Conservation (phyloP, 1,284 basidiomycete species). For the Rhodofomes roseus region DNA sequence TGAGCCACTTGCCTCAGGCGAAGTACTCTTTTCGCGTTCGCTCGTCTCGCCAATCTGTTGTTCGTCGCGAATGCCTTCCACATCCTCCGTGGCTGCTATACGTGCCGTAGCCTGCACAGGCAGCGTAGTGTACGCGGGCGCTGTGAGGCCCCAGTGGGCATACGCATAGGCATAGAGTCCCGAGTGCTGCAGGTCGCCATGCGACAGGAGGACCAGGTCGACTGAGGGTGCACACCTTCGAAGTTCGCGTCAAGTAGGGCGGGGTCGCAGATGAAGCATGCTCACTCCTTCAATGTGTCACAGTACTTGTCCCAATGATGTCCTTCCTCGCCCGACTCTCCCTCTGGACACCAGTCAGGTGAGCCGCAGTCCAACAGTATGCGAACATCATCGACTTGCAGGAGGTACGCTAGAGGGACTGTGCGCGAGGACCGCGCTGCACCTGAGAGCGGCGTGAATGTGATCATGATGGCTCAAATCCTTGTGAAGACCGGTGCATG, state of each 20-base stretch:
- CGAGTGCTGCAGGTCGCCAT: conserved; percentile 86
- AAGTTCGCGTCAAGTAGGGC: conserved; percentile 1
- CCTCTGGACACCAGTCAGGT: conserved; percentile 80
- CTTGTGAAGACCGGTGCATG: not conserved
- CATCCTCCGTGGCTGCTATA: conserved; percentile 83
- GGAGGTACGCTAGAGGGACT: conserved; percentile 75
- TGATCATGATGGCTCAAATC: conserved; percentile 62
- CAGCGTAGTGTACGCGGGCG: conserved; percentile 93
- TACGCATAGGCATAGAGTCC: conserved; percentile 92
- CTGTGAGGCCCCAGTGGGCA: conserved; percentile 83
- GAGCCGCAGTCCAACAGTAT: conserved; percentile 95
- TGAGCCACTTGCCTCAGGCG: not conserved
- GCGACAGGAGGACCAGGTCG: conserved; percentile 88
- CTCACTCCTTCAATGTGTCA: conserved; percentile 60
- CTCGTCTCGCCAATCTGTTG: conserved; percentile 48
- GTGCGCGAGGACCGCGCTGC: conserved; percentile 68
- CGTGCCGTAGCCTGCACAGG: conserved; percentile 97
- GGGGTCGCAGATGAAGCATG: conserved; percentile 13
- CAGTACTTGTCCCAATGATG: conserved; percentile 63
- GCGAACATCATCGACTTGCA: conserved; percentile 92
- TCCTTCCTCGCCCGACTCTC: conserved; percentile 32
- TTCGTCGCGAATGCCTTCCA: conserved; percentile 77
- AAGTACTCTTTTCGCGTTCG: conserved; percentile 8
- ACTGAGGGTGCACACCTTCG: conserved; percentile 66
- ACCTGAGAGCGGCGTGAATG: conserved; percentile 87